Conservation (phyloP, 331 rosid species). For the Phaseolus coccineus region DNA sequence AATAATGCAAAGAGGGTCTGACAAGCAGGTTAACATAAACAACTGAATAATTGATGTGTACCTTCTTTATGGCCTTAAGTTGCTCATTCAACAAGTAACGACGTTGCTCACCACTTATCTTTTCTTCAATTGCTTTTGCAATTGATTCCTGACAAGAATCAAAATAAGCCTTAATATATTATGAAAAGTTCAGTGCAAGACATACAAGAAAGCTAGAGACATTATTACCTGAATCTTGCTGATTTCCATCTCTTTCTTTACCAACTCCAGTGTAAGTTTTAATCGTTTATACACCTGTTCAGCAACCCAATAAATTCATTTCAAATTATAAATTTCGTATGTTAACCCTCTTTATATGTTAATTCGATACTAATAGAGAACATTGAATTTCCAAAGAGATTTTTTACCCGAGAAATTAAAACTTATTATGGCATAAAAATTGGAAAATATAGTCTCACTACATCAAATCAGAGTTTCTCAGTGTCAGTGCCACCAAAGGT, state of each 20-base stretch:
- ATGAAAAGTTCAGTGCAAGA: slow-evolving; percentile 10
- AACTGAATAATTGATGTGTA: slow-evolving; percentile 39
- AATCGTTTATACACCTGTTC: slow-evolving; percentile 86
- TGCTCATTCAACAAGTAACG: slow-evolving; percentile 96
- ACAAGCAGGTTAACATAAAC: not conserved
- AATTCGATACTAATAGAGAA: slow-evolving; percentile 6
- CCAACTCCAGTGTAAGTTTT: slow-evolving; percentile 89
- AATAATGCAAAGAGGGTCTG: slow-evolving; percentile 22
- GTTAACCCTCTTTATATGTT: slow-evolving; percentile 36
- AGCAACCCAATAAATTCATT: slow-evolving; percentile 38
- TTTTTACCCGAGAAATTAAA: slow-evolving; percentile 32
- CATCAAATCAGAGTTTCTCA: slow-evolving; percentile 15
- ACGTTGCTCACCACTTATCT: slow-evolving; percentile 98
- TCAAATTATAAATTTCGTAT: slow-evolving; percentile 26
- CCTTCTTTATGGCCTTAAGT: slow-evolving; percentile 99
- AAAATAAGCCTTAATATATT: slow-evolving; percentile 31
- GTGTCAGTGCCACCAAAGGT: slow-evolving; percentile 39
- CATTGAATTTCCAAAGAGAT: not conserved
- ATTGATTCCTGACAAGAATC: slow-evolving; percentile 78
- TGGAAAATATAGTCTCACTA: slow-evolving; percentile 21
- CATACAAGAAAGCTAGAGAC: slow-evolving; percentile 19
- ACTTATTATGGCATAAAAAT: slow-evolving; percentile 6
- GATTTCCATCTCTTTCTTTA: slow-evolving; percentile 99
- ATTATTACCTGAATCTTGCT: slow-evolving; percentile 89
- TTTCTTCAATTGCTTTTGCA: slow-evolving; percentile 99